Evolutionary conservation across 2,329 filamentous ascomycete genomes (phyloP).

Genomic region (Sporothrix euskadiensis): DNA sequence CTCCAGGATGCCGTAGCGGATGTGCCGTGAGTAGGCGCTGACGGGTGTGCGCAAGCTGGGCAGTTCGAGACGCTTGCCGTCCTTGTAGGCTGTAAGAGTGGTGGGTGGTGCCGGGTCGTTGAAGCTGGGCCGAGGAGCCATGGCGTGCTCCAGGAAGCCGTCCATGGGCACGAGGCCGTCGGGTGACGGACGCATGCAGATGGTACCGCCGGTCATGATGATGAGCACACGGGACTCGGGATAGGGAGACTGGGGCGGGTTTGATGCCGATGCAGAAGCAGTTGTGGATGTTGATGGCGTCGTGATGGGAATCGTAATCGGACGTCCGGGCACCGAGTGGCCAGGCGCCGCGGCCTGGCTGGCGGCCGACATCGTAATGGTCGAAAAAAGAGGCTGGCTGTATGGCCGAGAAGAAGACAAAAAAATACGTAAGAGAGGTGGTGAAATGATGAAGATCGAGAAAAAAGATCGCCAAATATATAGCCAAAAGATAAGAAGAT

Average conservation of each 20-base stretch:
- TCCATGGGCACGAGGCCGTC: conserved; percentile 78
- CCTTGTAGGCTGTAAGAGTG: conserved; percentile 53
- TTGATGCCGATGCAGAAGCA: neutral
- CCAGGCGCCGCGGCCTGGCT: conserved; percentile 8
- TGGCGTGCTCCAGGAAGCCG: conserved; percentile 78
- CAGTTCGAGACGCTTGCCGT: conserved; percentile 54
- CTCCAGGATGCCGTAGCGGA: conserved; percentile 82
- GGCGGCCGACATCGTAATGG: conserved; percentile 16
- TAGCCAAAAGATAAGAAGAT: neutral
- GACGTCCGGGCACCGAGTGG: neutral
- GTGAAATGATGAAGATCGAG: neutral
- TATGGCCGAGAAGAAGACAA: neutral
- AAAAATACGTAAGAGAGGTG: neutral
- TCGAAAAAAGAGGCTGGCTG: neutral
- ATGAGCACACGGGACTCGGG: conserved; percentile 82
- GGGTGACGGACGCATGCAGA: conserved; percentile 83
- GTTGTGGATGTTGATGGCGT: neutral
- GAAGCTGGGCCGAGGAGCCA: conserved; percentile 80
- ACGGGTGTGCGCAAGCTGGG: conserved; percentile 75
- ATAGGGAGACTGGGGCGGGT: conserved; percentile 37
- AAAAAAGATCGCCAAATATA: neutral
- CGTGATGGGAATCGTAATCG: neutral
- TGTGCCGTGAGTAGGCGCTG: conserved; percentile 75
- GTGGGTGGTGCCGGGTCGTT: conserved; percentile 67
- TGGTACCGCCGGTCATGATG: conserved; percentile 86